phyloP scores from a whole-genome alignment of 1,284 basidiomycete species.

The Marasmius sp. region DNA sequence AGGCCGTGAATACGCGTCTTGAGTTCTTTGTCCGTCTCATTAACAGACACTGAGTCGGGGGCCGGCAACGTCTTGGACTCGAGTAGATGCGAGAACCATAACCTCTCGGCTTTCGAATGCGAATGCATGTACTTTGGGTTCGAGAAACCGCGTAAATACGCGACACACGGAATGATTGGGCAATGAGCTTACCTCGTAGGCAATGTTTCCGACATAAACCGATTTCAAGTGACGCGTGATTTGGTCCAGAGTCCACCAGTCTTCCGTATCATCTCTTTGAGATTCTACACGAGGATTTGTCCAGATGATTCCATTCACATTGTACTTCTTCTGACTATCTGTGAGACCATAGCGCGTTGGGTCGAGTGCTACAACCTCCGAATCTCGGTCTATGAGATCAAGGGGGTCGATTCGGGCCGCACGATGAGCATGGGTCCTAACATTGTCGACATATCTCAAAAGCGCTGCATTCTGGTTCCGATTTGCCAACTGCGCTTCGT shows the following conservation, averaged over 20 bases:
- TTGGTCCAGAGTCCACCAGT: slow-evolving; percentile 69
- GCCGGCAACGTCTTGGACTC: slow-evolving; percentile 57
- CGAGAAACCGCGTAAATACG: not conserved
- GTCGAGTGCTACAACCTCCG: slow-evolving; percentile 78
- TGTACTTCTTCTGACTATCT: slow-evolving; percentile 53
- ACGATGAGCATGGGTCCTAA: slow-evolving; percentile 78
- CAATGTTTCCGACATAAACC: slow-evolving; percentile 81
- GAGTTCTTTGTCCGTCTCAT: slow-evolving; percentile 29
- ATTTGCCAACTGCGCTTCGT: slow-evolving; percentile 72
- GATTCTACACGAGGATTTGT: slow-evolving; percentile 48
- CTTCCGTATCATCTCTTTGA: slow-evolving; percentile 40
- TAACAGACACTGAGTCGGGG: slow-evolving; percentile 24
- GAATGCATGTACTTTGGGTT: slow-evolving; percentile 73
- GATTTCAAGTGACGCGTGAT: slow-evolving; percentile 70
- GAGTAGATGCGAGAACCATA: slow-evolving; percentile 84
- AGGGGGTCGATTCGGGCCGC: slow-evolving; percentile 85
- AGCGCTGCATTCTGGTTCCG: slow-evolving; percentile 74
- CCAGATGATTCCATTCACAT: slow-evolving; percentile 83
- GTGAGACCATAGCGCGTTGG: slow-evolving; percentile 75
- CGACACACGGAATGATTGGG: not conserved
- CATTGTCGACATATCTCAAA: slow-evolving; percentile 84
- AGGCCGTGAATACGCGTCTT: slow-evolving; percentile 66
- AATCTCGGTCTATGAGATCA: slow-evolving; percentile 79
- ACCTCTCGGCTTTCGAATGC: slow-evolving; percentile 73
- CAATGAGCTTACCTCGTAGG: slow-evolving; percentile 59